These are phyloP conservation scores for Alternaria sp. DNA, from an alignment of 2,329 filamentous ascomycete species.

Conservation along the genomic window DNA sequence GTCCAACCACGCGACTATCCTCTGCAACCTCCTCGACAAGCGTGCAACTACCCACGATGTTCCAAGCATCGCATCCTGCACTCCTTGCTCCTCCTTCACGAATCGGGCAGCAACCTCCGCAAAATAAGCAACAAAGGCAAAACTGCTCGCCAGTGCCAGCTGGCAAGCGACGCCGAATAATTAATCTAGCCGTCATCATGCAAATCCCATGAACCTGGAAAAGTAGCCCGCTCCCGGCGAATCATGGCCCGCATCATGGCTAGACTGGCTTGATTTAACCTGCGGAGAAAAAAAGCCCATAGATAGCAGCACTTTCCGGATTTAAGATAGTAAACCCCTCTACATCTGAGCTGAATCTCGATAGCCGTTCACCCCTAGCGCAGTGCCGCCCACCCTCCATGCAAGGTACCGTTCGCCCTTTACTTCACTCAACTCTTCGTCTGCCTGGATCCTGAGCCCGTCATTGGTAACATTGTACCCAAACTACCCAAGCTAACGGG, in stretches of 20 bases:
- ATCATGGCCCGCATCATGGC: constrained; percentile 8
- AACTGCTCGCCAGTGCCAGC: constrained; percentile 22
- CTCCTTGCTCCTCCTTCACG: constrained; percentile 27
- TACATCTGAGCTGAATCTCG: constrained; percentile 17
- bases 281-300: constrained; percentile 12
- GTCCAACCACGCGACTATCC: constrained; percentile 13
- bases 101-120: constrained; percentile 19
- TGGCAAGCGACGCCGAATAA: constrained; percentile 6
- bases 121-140: constrained; percentile 24
- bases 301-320: constrained; percentile 22
- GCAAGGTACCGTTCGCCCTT: constrained; percentile 32
- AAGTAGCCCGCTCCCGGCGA: constrained; percentile 16
- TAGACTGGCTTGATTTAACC: neutral
- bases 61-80: constrained; percentile 15
- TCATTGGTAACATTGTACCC: neutral
- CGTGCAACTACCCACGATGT: neutral
- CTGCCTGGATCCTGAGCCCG: neutral
- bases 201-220: constrained; percentile 23
- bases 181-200: constrained; percentile 26
- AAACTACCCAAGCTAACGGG: neutral
- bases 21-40: constrained; percentile 26
- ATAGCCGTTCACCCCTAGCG: constrained; percentile 27
- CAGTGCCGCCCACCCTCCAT: constrained; percentile 20
- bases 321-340: constrained; percentile 5
- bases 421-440: neutral